Base-by-base conservation (phyloP, 139 green algal species). In the Tetradesmus obliquus region DNA sequence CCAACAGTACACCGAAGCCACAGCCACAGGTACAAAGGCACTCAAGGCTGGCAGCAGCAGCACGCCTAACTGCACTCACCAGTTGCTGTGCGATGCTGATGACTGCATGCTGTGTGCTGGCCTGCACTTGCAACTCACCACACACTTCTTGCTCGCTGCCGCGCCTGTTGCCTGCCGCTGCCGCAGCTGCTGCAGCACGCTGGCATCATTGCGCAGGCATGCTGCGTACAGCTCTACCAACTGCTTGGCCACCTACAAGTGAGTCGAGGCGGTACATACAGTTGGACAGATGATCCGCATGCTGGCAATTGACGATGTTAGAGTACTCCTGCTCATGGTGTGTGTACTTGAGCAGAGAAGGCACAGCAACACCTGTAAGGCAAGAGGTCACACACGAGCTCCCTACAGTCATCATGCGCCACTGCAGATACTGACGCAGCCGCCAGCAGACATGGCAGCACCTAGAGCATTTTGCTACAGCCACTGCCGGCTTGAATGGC, bases 141-240 rank as follows among this genome's bases (percentile, higher is more conserved):
- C 93, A 91, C 94, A 92, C 80, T 92, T 84, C 84, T 92, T 95
- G 93, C 94, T 93, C 55, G 90, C 69, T 54, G 90, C 79, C 71
- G 88, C 90, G 15, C 86, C 91, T 24, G 90, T 71, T 55, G 86
- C 72, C 69, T 82, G 88, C 85, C 86, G 74, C 53, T 74, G 80
- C 80, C 79, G 62, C 10, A 94, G 69, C n/a, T 91, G 91, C 88
- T 97, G 88, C 84, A 97, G 85, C 80, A 85, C 90, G 10, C 58
- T 90, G 12, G 87, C 91, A 53, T 94, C 86, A 24, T 94, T 94
- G 6, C 79, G 79, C 62, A 94, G 24, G 55, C 93, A 94, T 76
- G 96, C 94, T 3, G 88, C 55, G 88, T 96, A 95, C 57, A 97
- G 87, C n/a, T 90, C 86, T 1, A 96, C 84, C 13, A 97, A 87